Base-by-base conservation (phyloP, 164 flowering plant species). In the Sedum album region DNA sequence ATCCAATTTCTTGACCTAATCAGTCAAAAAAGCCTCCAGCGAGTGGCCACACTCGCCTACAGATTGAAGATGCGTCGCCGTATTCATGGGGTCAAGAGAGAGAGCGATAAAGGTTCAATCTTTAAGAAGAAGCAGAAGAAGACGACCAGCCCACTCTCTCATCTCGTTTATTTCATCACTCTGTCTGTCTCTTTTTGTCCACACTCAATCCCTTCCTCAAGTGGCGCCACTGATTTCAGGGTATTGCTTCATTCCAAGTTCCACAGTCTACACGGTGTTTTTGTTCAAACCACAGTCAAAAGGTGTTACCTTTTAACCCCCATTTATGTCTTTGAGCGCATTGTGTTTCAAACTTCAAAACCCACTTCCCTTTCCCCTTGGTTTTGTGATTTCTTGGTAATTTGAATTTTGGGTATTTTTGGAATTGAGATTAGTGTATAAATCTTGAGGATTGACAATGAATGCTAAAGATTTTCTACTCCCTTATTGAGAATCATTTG, bases 111-210 rank as follows among this genome's bases (percentile, higher is more conserved):
- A 55, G 60, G 60, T 55, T 25, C 13, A 55, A 23, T 23, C 31
- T 55, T 55, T 55, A 55, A 55, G 30, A 55, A 53, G 60, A 53
- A 23, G 60, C 60, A 53, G 60, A 53, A 23, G 60, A 53, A 53
- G 60, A 55, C 60, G 15, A 25, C 60, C 30, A 23, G 15, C 31
- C 2, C 60, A 23, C 60, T 55, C 60, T 55, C 30, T 25, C 60
- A 1, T 49, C 55, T 5, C n/a, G 8, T 26, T 26, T 17, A 21
- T 23, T 25, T 55, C 60, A 20, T 51, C 60, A 15, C n/a, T 46
- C 13, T 55, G 10, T 8, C 60, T 0, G 28, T 6, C 38, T 21
- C 26, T n/a, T n/a, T n/a, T n/a, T n/a, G n/a, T n/a, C n/a, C n/a
- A n/a, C n/a, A n/a, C n/a, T n/a, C n/a, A n/a, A n/a, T n/a, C n/a